These are phyloP conservation scores for Pulicaria dysenterica DNA, from an alignment of 129 eudicot genomes.

Conservation along the genomic window DNA sequence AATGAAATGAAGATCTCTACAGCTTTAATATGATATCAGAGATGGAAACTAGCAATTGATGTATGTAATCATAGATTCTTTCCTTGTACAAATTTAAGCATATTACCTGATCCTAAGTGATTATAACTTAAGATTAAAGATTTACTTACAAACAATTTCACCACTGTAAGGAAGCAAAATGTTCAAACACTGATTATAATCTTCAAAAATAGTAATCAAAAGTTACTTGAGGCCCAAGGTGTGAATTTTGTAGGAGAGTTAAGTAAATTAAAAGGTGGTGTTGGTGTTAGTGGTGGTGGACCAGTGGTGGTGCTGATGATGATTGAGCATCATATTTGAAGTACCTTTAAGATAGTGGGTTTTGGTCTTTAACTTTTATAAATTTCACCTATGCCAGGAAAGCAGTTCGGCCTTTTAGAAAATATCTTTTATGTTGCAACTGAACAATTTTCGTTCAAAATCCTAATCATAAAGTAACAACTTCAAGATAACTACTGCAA, in stretches of 20 bases:
- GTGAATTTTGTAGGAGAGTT: constrained; percentile 19
- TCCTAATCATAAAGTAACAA: constrained; percentile 29
- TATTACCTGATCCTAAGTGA: background rate
- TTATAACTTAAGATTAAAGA: constrained; percentile 2
- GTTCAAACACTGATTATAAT: background rate
- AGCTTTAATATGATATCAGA: constrained; percentile 20
- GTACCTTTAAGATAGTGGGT: constrained; percentile 45
- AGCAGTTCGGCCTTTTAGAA: constrained; percentile 35
- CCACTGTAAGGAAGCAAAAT: constrained; percentile 10
- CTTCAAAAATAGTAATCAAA: constrained; percentile 18
- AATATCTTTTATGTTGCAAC: constrained; percentile 33
- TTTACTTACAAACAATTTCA: background rate
- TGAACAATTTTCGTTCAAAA: constrained; percentile 13
- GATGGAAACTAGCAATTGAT: constrained; percentile 19
- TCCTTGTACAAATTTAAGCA: background rate
- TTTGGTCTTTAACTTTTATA: constrained; percentile 42
- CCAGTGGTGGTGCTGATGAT: constrained; percentile 43
- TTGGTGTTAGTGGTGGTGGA: constrained; percentile 32
- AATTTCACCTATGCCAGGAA: constrained; percentile 43
- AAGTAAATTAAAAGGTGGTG: constrained; percentile 30
- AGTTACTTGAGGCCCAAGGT: constrained; percentile 33
- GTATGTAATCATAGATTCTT: background rate
- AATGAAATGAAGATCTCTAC: constrained; percentile 5
- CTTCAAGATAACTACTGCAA: constrained; percentile 33
- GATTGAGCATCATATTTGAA: constrained; percentile 42